Conservation (phyloP, 2,329 filamentous ascomycete species). For the Calonectria hongkongensis region DNA sequence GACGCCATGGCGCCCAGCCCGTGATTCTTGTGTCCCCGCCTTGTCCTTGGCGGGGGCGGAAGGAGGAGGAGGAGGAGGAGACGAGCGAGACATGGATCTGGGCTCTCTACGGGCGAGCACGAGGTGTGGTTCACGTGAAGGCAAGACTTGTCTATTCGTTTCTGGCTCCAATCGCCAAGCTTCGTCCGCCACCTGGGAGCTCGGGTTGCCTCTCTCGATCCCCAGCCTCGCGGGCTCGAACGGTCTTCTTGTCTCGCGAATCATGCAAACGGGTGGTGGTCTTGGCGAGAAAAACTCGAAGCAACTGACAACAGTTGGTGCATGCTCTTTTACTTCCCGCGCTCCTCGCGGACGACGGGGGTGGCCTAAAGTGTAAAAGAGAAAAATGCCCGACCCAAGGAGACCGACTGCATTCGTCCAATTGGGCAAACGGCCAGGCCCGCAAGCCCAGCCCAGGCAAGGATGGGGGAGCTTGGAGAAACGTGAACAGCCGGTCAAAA, state of each 20-base stretch:
- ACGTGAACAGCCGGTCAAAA: constrained; percentile 26
- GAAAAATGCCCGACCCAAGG: constrained; percentile 19
- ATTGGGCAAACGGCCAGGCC: constrained; percentile 6
- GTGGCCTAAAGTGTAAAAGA: constrained; percentile 8
- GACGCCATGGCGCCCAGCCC: constrained; percentile 22
- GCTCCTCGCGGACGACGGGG: constrained; percentile 11
- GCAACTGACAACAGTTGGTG: neutral
- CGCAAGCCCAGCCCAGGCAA: constrained; percentile 13
- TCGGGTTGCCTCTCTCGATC: constrained; percentile 40
- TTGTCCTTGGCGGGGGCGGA: constrained; percentile 11
- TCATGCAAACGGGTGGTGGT: constrained; percentile 33
- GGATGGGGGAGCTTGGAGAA: constrained; percentile 17
- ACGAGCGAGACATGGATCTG: constrained; percentile 10
- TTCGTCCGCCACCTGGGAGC: neutral
- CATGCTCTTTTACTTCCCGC: neutral
- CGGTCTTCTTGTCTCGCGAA: constrained; percentile 20
- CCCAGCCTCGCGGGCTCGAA: constrained; percentile 7
- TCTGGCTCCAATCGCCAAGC: neutral
- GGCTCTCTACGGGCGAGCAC: neutral
- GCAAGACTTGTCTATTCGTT: neutral
- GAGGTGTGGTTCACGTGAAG: constrained; percentile 17
- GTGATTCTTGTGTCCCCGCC: constrained; percentile 14
- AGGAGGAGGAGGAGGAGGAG: neutral
- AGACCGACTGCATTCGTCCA: constrained; percentile 3
- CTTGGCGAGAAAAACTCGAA: neutral